phyloP scores from a whole-genome alignment of 1,139 yeast species.

The Oligophagozyma castellii region DNA sequence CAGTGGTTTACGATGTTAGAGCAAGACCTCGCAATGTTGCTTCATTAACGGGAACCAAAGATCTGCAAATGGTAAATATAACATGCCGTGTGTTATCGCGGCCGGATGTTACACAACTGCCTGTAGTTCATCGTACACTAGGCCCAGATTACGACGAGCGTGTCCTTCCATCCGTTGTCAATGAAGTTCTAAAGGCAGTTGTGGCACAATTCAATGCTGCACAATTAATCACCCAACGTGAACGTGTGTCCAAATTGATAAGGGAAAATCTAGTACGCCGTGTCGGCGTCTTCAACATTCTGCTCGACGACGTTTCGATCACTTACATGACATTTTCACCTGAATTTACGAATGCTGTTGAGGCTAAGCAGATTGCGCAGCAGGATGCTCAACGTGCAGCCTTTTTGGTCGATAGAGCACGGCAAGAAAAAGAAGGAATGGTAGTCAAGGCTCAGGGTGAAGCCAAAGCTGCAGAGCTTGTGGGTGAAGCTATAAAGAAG shows the following conservation, averaged over 20 bases:
- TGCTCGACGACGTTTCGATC: slow-evolving; percentile 88
- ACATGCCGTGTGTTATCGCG: slow-evolving; percentile 93
- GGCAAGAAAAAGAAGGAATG: slow-evolving; percentile 93
- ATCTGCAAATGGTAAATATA: slow-evolving; percentile 96
- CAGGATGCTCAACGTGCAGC: slow-evolving; percentile 99
- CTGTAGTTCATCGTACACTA: slow-evolving; percentile 76
- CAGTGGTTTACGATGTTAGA: slow-evolving; percentile 84
- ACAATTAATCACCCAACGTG: slow-evolving; percentile 96
- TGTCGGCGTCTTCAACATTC: slow-evolving; percentile 76
- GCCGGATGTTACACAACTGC: slow-evolving; percentile 69
- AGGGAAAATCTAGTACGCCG: slow-evolving; percentile 86
- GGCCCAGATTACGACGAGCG: slow-evolving; percentile 94
- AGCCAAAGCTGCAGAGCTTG: slow-evolving; percentile 93
- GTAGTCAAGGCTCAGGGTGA: slow-evolving; percentile 98
- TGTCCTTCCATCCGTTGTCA: slow-evolving; percentile 90
- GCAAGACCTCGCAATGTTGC: slow-evolving; percentile 97
- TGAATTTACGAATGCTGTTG: slow-evolving; percentile 94
- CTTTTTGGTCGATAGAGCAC: slow-evolving; percentile 89
- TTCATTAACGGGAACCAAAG: slow-evolving; percentile 96
- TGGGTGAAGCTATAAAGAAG: slow-evolving; percentile 97
- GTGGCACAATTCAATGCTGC: slow-evolving; percentile 98
- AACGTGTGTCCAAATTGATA: slow-evolving; percentile 80
- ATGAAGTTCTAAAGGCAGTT: slow-evolving; percentile 90
- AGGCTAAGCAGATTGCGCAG: slow-evolving; percentile 97
- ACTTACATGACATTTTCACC: slow-evolving; percentile 96